Evolutionary conservation across 2,329 filamentous ascomycete species (phyloP), one percentile per base, ranked within the genome.

Genomic region (Cytospora piceicola): DNA sequence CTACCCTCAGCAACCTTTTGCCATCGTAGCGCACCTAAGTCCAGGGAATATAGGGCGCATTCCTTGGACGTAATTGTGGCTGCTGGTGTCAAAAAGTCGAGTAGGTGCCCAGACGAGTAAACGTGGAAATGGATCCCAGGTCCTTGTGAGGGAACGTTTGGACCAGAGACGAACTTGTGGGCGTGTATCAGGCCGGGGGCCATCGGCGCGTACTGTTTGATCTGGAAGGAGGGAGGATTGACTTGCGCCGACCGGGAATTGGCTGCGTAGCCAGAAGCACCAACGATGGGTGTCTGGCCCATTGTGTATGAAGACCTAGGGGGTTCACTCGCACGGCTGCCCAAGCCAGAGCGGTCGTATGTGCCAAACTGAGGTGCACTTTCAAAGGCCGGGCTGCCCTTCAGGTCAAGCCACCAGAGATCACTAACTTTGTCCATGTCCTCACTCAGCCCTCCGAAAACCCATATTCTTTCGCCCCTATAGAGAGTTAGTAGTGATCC

Each of bases 391-490:
- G 94, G 93, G 67, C 87, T 93, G 39, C 93, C 93, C 75, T 96
- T 94, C 58, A 99, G 85, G 78, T 99, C 95, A 53, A 99, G 82
- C 94, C 95, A 99, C 91, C 93, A 97, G 53, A 99, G 85, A 76
- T 99, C 95, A 67, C 93, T 94, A 68, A 91, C 93, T 73, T 96
- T 94, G 79, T 98, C 94, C 93, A 98, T 97, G 71, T 97, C 94
- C 71, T 95, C 92, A 69, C 93, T 95, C 58, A 99, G 83, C 2
- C 95, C 95, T 49, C 95, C 95, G 77, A 97, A 97, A 8, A 98
- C 93, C 94, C 94, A 99, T 39, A 99, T 89, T 53, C 93, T 88
- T 69, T 95, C 94, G 63, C 90, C 83, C 85, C 79, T 77, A 32
- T 4, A 32, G 58, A 39, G 1, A 73, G 58, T 76, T 69, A 67